Percentiles rank a stretch among this genome's conserved stretches.
Conservation (phyloP, 495 filamentous ascomycete species). For the Hypoxylon intermedium region DNA sequence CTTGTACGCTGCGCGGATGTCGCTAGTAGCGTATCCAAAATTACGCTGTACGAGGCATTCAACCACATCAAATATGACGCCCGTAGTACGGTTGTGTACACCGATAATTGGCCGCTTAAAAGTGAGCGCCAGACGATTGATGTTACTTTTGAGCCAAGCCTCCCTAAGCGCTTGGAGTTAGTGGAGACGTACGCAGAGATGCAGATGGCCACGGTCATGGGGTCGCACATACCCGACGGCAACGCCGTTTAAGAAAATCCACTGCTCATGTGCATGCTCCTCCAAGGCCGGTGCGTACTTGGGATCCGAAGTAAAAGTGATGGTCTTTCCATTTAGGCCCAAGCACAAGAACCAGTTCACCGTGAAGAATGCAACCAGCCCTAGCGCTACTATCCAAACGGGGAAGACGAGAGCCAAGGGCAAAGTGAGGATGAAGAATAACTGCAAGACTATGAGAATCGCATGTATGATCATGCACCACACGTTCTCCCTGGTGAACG, state of each 20-base stretch:
- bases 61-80: constrained; percentile 75
- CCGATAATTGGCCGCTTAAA: constrained; percentile 78
- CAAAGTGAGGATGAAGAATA: constrained; percentile 56
- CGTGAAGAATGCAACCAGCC: constrained; percentile 45
- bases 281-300: constrained; percentile 51
- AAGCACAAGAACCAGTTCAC: constrained; percentile 59
- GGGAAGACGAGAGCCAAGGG: constrained; percentile 58
- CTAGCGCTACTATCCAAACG: constrained; percentile 54
- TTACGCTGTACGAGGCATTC: constrained; percentile 80
- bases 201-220: constrained; percentile 2
- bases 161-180: constrained; percentile 42
- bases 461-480: constrained; percentile 59
- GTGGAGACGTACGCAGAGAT: constrained; percentile 8
- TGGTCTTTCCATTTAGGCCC: constrained; percentile 56
- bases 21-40: constrained; percentile 73
- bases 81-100: constrained; percentile 81
- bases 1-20: constrained; percentile 65
- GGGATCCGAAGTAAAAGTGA: constrained; percentile 51
- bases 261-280: constrained; percentile 65
- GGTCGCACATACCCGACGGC: constrained; percentile 59
- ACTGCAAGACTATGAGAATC: constrained; percentile 59
- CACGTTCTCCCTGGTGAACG: constrained; percentile 57
- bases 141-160: constrained; percentile 69
- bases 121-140: constrained; percentile 73
- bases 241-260: constrained; percentile 79